Evolutionary conservation across 495 filamentous ascomycete genomes (phyloP).

Genomic region (Podospora conica): DNA sequence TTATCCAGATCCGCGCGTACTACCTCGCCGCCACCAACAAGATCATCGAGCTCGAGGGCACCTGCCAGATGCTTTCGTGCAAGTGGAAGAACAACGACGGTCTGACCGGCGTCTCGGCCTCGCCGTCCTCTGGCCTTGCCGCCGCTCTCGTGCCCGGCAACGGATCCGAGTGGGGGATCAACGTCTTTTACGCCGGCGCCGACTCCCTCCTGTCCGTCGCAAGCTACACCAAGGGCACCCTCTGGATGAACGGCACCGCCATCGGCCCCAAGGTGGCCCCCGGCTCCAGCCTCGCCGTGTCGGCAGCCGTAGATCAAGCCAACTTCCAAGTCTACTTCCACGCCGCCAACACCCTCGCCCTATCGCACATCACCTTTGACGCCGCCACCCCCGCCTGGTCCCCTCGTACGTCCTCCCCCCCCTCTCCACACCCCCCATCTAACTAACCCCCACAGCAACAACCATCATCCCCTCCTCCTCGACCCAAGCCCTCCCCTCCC

Average conservation of each 20-base stretch:
- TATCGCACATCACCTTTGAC: background rate
- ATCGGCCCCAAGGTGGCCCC: background rate
- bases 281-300: background rate
- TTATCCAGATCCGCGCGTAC: background rate
- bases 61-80: background rate
- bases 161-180: background rate
- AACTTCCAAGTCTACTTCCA: background rate
- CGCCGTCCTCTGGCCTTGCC: background rate
- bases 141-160: background rate
- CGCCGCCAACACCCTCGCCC: background rate
- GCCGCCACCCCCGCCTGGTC: background rate
- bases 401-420: background rate
- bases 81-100: background rate
- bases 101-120: background rate
- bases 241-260: background rate
- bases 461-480: background rate
- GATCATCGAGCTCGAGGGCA: background rate
- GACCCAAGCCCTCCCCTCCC: background rate
- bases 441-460: background rate
- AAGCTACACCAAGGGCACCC: background rate
- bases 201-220: background rate
- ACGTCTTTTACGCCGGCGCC: background rate
- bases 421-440: background rate
- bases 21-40: slow-evolving; percentile 1
- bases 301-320: background rate